Evolutionary conservation across 345 rosid genomes (phyloP).

Genomic region (Hypericum perforatum): DNA sequence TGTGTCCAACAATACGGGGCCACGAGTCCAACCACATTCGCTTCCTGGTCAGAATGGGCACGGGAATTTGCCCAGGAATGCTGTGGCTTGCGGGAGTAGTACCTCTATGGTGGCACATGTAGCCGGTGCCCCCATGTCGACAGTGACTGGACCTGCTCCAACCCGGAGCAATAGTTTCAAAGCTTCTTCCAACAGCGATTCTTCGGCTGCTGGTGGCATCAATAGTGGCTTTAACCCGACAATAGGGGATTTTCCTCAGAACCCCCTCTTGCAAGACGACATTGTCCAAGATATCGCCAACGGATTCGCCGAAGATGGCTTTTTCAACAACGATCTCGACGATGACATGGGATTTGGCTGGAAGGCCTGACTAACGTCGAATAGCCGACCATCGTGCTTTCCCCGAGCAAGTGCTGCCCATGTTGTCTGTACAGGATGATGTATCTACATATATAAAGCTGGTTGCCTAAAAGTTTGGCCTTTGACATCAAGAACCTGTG

Average conservation of each 20-base stretch:
- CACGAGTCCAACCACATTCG: constrained; percentile 38
- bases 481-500: too few species aligned
- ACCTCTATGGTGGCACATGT: constrained; percentile 28
- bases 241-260: constrained; percentile 37
- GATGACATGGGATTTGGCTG: constrained; percentile 54
- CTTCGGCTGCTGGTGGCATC: constrained; percentile 41
- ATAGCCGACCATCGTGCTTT: constrained; percentile 15
- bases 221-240: constrained; percentile 39
- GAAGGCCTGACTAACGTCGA: constrained; percentile 44
- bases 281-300: constrained; percentile 51
- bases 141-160: constrained; percentile 28
- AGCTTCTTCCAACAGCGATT: constrained; percentile 48
- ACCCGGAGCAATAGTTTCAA: constrained; percentile 58
- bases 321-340: constrained; percentile 62
- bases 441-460: too few species aligned
- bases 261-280: constrained; percentile 48
- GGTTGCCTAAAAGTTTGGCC: too few species aligned
- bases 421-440: constrained; percentile 32
- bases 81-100: constrained; percentile 28
- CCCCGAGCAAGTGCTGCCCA: constrained; percentile 13
- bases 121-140: constrained; percentile 28
- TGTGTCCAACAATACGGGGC: constrained; percentile 41
- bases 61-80: constrained; percentile 29
- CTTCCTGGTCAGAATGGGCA: constrained; percentile 30
- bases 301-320: constrained; percentile 48